A percentile compares a stretch with the other conserved stretches of the same genome.
Evolutionary conservation across 345 rosid genomes (phyloP).

Genomic region (Hypericum perforatum): DNA sequence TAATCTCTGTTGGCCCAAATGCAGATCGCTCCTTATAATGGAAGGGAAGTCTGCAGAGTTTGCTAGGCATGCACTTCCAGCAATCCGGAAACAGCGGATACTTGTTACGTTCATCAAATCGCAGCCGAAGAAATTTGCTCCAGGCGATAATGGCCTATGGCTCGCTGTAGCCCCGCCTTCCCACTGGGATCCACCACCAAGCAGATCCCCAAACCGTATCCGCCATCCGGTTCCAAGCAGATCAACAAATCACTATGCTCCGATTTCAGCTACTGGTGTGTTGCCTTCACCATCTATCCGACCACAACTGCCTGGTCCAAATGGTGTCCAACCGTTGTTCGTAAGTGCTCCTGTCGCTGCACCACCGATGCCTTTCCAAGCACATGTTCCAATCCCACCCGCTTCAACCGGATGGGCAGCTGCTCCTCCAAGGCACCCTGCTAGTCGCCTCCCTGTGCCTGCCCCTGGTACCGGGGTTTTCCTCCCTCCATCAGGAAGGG

Average conservation of each 20-base stretch:
- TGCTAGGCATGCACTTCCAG: conserved; percentile 66
- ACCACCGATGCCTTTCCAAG: conserved; percentile 47
- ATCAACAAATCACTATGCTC: conserved; percentile 41
- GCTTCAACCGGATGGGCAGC: conserved; percentile 55
- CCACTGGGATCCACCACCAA: conserved; percentile 54
- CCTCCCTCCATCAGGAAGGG: conserved; percentile 58
- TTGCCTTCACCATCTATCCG: conserved; percentile 42
- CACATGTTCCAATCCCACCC: conserved; percentile 48
- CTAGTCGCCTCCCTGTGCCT: conserved; percentile 34
- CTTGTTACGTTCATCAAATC: conserved; percentile 67
- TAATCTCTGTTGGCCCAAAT: not conserved
- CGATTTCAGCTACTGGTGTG: conserved; percentile 36
- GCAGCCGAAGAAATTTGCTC: conserved; percentile 38
- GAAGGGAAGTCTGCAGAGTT: conserved; percentile 75
- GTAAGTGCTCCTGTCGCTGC: conserved; percentile 39
- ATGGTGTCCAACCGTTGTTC: conserved; percentile 43
- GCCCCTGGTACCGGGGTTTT: conserved; percentile 90
- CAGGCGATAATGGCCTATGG: conserved; percentile 24
- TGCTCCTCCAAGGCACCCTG: conserved; percentile 51
- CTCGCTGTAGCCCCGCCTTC: conserved; percentile 23
- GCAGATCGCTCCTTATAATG: conserved; percentile 60
- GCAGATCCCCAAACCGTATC: conserved; percentile 41
- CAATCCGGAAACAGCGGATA: conserved; percentile 52
- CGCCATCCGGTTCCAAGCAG: conserved; percentile 28
- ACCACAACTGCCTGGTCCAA: conserved; percentile 40